phyloP scores from a whole-genome alignment of 2,329 filamentous ascomycete species.

The Tolypocladium guangdongense region DNA sequence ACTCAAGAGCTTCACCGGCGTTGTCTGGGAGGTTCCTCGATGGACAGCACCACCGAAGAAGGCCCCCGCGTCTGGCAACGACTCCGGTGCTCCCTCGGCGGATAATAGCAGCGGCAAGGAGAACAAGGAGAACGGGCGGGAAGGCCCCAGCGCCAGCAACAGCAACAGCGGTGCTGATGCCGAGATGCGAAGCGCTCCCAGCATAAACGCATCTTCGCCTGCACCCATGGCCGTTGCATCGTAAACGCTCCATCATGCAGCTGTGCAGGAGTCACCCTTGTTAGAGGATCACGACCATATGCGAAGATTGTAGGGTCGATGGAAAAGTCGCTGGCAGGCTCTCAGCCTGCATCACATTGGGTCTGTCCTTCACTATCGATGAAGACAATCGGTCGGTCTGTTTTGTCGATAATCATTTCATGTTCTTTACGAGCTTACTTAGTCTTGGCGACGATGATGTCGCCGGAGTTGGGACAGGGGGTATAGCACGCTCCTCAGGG shows the following conservation, averaged over 20 bases:
- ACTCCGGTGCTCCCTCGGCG: slow-evolving; percentile 33
- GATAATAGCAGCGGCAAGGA: slow-evolving; percentile 49
- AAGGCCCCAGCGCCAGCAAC: slow-evolving; percentile 36
- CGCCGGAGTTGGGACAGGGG: slow-evolving; percentile 16
- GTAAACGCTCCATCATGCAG: background rate
- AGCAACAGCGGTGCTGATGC: slow-evolving; percentile 34
- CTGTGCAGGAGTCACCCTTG: background rate
- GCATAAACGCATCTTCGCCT: slow-evolving; percentile 41
- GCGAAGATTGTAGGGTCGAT: background rate
- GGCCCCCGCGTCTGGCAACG: slow-evolving; percentile 31
- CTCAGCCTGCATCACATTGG: background rate
- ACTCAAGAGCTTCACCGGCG: slow-evolving; percentile 87
- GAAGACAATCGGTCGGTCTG: background rate
- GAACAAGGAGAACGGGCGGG: slow-evolving; percentile 48
- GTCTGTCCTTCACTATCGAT: background rate
- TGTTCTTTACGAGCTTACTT: slow-evolving; percentile 1
- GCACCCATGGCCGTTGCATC: slow-evolving; percentile 37
- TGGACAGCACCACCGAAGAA: slow-evolving; percentile 68
- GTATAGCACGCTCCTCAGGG: slow-evolving; percentile 3
- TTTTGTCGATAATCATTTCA: slow-evolving; percentile 1
- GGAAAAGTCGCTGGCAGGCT: background rate
- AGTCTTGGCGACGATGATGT: slow-evolving; percentile 13
- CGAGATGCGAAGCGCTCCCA: slow-evolving; percentile 43
- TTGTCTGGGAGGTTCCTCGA: slow-evolving; percentile 67
- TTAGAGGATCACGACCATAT: background rate